phyloP scores from a whole-genome alignment of 371 early-diverging fungal genomes.

The Rhizomucor miehei region DNA sequence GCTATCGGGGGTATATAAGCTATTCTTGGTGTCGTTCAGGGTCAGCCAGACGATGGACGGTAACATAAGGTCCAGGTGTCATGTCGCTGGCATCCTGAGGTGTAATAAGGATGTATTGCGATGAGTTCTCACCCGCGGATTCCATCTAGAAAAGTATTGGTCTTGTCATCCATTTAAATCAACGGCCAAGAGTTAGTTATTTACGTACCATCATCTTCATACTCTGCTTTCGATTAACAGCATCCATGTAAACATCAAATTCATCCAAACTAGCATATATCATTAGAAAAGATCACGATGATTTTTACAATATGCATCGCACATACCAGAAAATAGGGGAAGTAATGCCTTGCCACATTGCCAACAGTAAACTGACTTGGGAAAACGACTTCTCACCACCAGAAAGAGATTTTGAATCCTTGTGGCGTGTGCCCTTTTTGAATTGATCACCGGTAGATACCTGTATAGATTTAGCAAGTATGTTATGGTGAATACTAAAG shows the following conservation, averaged over 20 bases:
- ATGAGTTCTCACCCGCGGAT: slow-evolving; percentile 67
- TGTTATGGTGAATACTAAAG: not conserved
- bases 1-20: not conserved
- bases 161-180: not conserved
- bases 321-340: slow-evolving; percentile 89
- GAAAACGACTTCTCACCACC: slow-evolving; percentile 99
- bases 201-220: slow-evolving; percentile 81
- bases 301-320: not conserved
- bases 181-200: too few relatives aligned
- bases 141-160: slow-evolving; percentile 52
- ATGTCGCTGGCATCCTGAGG: slow-evolving; percentile 77
- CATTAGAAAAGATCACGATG: not conserved
- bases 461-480: slow-evolving; percentile 6
- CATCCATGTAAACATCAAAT: slow-evolving; percentile 99
- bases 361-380: slow-evolving; percentile 93
- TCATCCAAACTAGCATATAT: slow-evolving; percentile 85
- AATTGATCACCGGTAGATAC: slow-evolving; percentile 46
- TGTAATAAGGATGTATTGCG: slow-evolving; percentile 94
- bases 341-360: slow-evolving; percentile 96
- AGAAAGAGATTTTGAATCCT: slow-evolving; percentile 89
- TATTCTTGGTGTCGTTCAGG: slow-evolving; percentile 55
- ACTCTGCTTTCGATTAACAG: slow-evolving; percentile 89
- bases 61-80: slow-evolving; percentile 64
- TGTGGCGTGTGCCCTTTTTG: slow-evolving; percentile 51
- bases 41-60: slow-evolving; percentile 65